A percentile compares a stretch with the other conserved stretches of the same genome.
Evolutionary conservation across 1,284 basidiomycete species (phyloP).

Genomic region (Malassezia slooffiae): DNA sequence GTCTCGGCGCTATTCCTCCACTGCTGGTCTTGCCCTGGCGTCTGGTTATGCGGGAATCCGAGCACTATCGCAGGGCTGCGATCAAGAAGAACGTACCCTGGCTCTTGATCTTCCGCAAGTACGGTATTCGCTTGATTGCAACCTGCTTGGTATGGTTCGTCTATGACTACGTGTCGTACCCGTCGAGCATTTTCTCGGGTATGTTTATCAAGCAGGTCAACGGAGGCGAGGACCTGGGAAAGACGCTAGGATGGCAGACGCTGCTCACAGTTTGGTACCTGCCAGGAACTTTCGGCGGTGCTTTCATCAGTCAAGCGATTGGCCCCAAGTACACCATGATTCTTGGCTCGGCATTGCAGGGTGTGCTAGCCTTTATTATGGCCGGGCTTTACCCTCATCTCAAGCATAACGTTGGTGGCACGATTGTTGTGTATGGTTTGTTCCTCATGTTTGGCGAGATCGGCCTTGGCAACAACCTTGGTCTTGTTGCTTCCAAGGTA

Average conservation of each 20-base stretch:
- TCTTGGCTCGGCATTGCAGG: slow-evolving; percentile 29
- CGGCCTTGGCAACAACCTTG: slow-evolving; percentile 48
- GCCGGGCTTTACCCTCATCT: slow-evolving; percentile 31
- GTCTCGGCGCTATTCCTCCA: slow-evolving; percentile 75
- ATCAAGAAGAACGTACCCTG: slow-evolving; percentile 69
- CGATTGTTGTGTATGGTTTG: slow-evolving; percentile 67
- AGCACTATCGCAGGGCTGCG: slow-evolving; percentile 56
- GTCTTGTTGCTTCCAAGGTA: slow-evolving; percentile 31
- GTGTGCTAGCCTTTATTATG: slow-evolving; percentile 53
- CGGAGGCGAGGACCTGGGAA: not conserved
- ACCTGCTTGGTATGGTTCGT: slow-evolving; percentile 60
- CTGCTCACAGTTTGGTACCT: slow-evolving; percentile 51
- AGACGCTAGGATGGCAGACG: slow-evolving; percentile 42
- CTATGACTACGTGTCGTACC: slow-evolving; percentile 34
- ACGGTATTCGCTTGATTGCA: slow-evolving; percentile 60
- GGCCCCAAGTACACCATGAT: slow-evolving; percentile 41
- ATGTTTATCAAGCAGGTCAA: slow-evolving; percentile 62
- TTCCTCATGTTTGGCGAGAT: slow-evolving; percentile 77
- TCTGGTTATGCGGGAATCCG: slow-evolving; percentile 68
- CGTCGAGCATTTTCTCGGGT: slow-evolving; percentile 62
- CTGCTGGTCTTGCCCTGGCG: slow-evolving; percentile 74
- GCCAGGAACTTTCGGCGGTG: slow-evolving; percentile 62
- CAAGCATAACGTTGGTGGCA: slow-evolving; percentile 48
- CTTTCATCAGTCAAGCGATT: slow-evolving; percentile 55
- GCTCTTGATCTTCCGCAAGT: slow-evolving; percentile 64